Conservation (phyloP, 495 filamentous ascomycete genomes). For the Chaetomium cochliodes region DNA sequence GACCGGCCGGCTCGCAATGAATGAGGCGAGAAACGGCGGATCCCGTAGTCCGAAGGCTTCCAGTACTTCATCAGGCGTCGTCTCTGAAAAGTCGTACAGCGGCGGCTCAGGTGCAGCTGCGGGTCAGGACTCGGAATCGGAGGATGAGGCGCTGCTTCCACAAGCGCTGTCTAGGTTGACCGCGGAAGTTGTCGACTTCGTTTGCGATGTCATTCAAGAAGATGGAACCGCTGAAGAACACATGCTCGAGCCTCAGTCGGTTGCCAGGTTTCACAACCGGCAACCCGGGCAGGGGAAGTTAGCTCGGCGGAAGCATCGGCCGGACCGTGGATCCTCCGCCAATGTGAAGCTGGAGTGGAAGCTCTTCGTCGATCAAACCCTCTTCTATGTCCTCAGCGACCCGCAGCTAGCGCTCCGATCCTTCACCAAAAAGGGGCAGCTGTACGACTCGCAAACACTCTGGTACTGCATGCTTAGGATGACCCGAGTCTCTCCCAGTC, state of each 20-base stretch:
- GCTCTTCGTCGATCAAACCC: constrained; percentile 67
- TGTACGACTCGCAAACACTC: constrained; percentile 51
- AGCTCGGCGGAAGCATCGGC: constrained; percentile 39
- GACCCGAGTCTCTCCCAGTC: constrained; percentile 49
- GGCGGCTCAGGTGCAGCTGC: constrained; percentile 20
- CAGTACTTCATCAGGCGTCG: constrained; percentile 10
- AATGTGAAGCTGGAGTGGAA: constrained; percentile 48
- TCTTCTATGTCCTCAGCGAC: constrained; percentile 71
- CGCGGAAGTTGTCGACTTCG: constrained; percentile 50
- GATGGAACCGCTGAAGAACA: constrained; percentile 51
- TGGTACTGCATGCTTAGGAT: constrained; percentile 55
- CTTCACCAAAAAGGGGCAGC: constrained; percentile 54
- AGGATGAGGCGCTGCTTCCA: constrained; percentile 43
- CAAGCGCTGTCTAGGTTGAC: constrained; percentile 46
- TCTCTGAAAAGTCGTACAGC: constrained; percentile 25
- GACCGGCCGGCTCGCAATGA: constrained; percentile 24
- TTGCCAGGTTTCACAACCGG: constrained; percentile 33
- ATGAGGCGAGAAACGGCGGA: constrained; percentile 23
- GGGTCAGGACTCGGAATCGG: constrained; percentile 35
- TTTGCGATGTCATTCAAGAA: constrained; percentile 53
- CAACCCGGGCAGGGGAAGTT: constrained; percentile 33
- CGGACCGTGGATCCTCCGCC: constrained; percentile 21
- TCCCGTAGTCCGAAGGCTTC: constrained; percentile 23
- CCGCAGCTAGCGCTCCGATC: constrained; percentile 62
- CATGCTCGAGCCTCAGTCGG: constrained; percentile 42